phyloP scores from a whole-genome alignment of 768 basidiomycete genomes.

The Lentinula guzmanii region DNA sequence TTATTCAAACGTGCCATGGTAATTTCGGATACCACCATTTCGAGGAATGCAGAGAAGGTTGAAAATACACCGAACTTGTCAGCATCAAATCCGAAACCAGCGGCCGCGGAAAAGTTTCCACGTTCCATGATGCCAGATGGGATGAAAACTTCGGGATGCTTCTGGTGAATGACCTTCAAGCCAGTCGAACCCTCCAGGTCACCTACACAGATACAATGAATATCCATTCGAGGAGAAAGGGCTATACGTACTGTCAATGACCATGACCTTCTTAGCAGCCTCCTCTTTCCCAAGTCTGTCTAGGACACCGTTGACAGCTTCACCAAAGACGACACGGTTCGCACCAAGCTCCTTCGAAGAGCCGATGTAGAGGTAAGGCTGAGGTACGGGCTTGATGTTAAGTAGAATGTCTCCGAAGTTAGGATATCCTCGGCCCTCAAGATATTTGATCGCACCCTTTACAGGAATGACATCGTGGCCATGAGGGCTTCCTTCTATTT shows the following conservation, averaged over 20 bases:
- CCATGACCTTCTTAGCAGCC: conserved; percentile 74
- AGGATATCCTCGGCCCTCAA: conserved; percentile 56
- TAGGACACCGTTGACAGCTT: conserved; percentile 75
- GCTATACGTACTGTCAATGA: conserved; percentile 58
- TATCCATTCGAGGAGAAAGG: background rate
- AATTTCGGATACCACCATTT: conserved; percentile 85
- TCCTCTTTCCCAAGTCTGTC: conserved; percentile 74
- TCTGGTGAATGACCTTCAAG: conserved; percentile 81
- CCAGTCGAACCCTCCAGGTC: conserved; percentile 90
- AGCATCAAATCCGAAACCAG: conserved; percentile 79
- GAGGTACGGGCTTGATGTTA: conserved; percentile 53
- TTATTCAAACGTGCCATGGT: conserved; percentile 92
- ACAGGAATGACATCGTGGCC: conserved; percentile 86
- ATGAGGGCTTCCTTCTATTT: conserved; percentile 73
- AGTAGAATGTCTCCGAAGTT: conserved; percentile 48
- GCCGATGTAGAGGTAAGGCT: conserved; percentile 61
- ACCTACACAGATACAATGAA: conserved; percentile 30
- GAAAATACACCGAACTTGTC: conserved; percentile 87
- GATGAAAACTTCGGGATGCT: conserved; percentile 83
- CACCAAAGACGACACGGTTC: conserved; percentile 80
- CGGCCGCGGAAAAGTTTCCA: conserved; percentile 78
- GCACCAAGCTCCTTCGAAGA: conserved; percentile 71
- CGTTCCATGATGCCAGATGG: conserved; percentile 87
- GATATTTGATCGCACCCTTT: conserved; percentile 73
- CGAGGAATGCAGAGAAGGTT: conserved; percentile 87